A percentile compares a stretch with the other conserved stretches of the same genome.
Evolutionary conservation across 2,329 filamentous ascomycete species (phyloP).

Genomic region (Amauroascus niger): DNA sequence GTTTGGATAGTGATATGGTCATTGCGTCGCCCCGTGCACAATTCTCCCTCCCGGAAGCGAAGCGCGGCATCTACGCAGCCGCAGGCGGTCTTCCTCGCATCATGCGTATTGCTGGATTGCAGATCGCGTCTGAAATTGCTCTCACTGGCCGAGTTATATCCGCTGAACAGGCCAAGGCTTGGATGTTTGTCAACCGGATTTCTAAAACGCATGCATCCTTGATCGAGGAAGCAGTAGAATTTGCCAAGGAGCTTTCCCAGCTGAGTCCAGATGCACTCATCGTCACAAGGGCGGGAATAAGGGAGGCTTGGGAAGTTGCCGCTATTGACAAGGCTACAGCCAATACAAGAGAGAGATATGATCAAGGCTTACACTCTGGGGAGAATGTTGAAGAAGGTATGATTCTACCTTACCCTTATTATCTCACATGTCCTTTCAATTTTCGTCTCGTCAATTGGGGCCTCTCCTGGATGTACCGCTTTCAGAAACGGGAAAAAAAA

Average conservation of each 20-base stretch:
- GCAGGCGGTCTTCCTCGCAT: slow-evolving; percentile 62
- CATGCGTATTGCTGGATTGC: slow-evolving; percentile 55
- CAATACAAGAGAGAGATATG: slow-evolving; percentile 80
- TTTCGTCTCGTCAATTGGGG: too few species aligned
- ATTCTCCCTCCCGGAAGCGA: slow-evolving; percentile 63
- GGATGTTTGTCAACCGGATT: slow-evolving; percentile 59
- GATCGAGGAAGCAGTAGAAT: slow-evolving; percentile 59
- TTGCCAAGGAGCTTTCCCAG: slow-evolving; percentile 51
- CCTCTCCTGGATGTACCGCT: too few species aligned
- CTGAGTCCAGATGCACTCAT: slow-evolving; percentile 68
- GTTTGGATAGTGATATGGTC: slow-evolving; percentile 54
- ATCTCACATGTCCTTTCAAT: too few species aligned
- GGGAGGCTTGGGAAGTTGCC: slow-evolving; percentile 59
- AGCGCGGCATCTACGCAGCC: slow-evolving; percentile 58
- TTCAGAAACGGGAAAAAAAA: too few species aligned
- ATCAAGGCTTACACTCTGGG: slow-evolving; percentile 70
- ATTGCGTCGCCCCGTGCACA: slow-evolving; percentile 49
- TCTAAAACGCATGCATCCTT: slow-evolving; percentile 60
- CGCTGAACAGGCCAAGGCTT: slow-evolving; percentile 50
- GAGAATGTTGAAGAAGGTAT: slow-evolving; percentile 76
- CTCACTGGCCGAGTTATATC: slow-evolving; percentile 53
- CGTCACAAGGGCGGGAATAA: slow-evolving; percentile 57
- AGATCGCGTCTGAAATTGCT: slow-evolving; percentile 62
- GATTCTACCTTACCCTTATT: background rate
- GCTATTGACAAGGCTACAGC: slow-evolving; percentile 56